phyloP scores from a whole-genome alignment of 352 stramenopile species.

The Phytophthora agathidicida region DNA sequence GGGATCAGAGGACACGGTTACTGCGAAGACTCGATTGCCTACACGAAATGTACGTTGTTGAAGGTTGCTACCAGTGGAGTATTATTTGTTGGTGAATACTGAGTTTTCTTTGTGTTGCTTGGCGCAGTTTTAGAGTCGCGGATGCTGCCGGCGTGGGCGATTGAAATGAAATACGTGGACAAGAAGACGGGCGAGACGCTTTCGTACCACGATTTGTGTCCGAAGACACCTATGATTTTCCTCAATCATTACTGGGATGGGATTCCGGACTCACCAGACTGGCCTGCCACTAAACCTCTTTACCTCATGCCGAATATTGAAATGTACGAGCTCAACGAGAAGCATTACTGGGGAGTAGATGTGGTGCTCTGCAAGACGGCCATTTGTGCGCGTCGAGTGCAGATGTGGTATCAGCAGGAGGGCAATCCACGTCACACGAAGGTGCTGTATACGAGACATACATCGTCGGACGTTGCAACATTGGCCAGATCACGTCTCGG shows the following conservation, averaged over 20 bases:
- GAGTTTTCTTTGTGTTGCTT: neutral
- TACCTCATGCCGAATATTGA: slow-evolving; percentile 52
- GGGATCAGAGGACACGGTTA: slow-evolving; percentile 60
- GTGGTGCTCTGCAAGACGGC: slow-evolving; percentile 65
- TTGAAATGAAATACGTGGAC: slow-evolving; percentile 52
- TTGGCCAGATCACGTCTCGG: slow-evolving; percentile 39
- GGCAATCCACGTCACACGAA: slow-evolving; percentile 54
- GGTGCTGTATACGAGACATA: slow-evolving; percentile 66
- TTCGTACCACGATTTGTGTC: slow-evolving; percentile 61
- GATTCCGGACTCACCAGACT: slow-evolving; percentile 34
- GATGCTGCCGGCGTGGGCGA: slow-evolving; percentile 47
- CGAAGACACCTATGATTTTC: slow-evolving; percentile 49
- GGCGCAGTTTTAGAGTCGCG: slow-evolving; percentile 42
- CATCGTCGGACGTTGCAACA: slow-evolving; percentile 53
- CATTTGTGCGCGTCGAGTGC: slow-evolving; percentile 50
- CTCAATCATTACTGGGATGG: slow-evolving; percentile 61
- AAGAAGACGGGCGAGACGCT: slow-evolving; percentile 39
- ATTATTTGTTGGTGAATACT: no score
- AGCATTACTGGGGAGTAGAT: slow-evolving; percentile 59
- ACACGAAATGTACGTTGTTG: slow-evolving; percentile 59
- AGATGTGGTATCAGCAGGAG: slow-evolving; percentile 58
- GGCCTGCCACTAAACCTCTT: slow-evolving; percentile 38
- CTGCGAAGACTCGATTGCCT: slow-evolving; percentile 73
- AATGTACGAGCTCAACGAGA: slow-evolving; percentile 64
- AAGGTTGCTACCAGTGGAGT: no score